A percentile compares a stretch with the other conserved stretches of the same genome.
Conservation (phyloP, 1,139 yeast species). For the Yamadazyma taylorii region DNA sequence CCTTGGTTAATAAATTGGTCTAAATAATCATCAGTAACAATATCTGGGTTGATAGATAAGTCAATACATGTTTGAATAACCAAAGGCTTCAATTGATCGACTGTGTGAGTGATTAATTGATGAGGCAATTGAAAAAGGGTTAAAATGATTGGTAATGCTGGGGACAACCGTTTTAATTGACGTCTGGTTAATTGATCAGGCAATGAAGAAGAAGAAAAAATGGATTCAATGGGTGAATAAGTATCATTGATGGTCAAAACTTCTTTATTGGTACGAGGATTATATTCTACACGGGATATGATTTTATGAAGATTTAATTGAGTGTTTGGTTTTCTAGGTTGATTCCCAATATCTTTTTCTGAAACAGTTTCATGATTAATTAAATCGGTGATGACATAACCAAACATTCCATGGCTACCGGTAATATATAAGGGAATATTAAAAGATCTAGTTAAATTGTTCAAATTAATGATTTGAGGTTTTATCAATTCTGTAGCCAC, state of each 20-base stretch:
- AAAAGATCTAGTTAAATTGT: slow-evolving; percentile 53
- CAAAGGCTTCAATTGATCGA: slow-evolving; percentile 27
- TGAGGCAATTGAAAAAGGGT: slow-evolving; percentile 49
- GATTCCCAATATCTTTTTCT: slow-evolving; percentile 48
- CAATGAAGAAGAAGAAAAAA: slow-evolving; percentile 39
- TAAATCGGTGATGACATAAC: slow-evolving; percentile 78
- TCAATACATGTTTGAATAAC: slow-evolving; percentile 25
- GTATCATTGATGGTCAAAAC: slow-evolving; percentile 55
- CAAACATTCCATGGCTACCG: slow-evolving; percentile 78
- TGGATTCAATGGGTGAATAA: slow-evolving; percentile 37
- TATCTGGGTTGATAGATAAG: slow-evolving; percentile 38
- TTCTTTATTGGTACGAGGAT: slow-evolving; percentile 42
- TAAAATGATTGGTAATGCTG: slow-evolving; percentile 61
- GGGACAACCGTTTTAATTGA: slow-evolving; percentile 58
- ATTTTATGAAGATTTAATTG: slow-evolving; percentile 51
- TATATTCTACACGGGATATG: slow-evolving; percentile 45
- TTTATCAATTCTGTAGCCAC: slow-evolving; percentile 69
- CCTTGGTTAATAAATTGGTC: slow-evolving; percentile 48
- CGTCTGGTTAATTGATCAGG: slow-evolving; percentile 50
- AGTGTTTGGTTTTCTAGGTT: slow-evolving; percentile 45
- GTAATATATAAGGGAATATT: slow-evolving; percentile 68
- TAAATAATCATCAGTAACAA: slow-evolving; percentile 38
- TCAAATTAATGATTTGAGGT: slow-evolving; percentile 43
- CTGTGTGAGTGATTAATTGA: slow-evolving; percentile 17
- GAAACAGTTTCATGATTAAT: slow-evolving; percentile 55